Conservation (phyloP, 2,329 filamentous ascomycete species). For the Cryphonectria radicalis region DNA sequence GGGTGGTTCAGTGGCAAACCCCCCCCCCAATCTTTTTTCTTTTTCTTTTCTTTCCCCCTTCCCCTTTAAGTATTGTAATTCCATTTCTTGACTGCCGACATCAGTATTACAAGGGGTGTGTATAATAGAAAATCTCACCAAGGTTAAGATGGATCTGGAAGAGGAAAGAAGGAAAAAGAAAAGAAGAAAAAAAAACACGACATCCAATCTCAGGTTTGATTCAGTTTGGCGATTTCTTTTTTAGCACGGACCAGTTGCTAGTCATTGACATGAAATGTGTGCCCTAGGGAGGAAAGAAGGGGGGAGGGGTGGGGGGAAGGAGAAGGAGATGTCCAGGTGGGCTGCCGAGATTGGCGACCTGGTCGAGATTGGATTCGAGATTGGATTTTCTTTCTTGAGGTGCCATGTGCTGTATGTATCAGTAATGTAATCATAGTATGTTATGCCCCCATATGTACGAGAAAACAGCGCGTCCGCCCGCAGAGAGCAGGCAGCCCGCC, state of each 20-base stretch:
- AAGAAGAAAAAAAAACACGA: not conserved
- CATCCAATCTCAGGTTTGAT: not conserved
- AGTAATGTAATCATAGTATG: not conserved
- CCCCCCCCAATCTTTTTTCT: not conserved
- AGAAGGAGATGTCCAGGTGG: not conserved
- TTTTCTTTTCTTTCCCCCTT: not conserved
- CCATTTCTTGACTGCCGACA: not conserved
- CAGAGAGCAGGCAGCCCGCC: not conserved
- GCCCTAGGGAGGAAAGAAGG: not conserved
- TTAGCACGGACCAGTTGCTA: not conserved
- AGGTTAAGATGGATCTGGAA: not conserved
- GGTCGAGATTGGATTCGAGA: slow-evolving; percentile 2
- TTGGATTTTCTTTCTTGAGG: not conserved
- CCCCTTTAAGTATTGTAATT: not conserved
- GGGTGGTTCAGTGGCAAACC: not conserved
- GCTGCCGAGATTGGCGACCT: not conserved
- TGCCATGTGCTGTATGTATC: not conserved
- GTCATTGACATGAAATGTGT: not conserved
- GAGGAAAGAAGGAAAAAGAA: too few species aligned
- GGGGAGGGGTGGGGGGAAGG: too few species aligned
- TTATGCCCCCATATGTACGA: not conserved
- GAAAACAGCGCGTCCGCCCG: not conserved
- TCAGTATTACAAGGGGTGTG: not conserved
- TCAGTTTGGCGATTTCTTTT: not conserved
- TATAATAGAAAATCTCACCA: not conserved